phyloP scores from a whole-genome alignment of 192 early-diverging fungal species.

The Umbelopsis sp. region DNA sequence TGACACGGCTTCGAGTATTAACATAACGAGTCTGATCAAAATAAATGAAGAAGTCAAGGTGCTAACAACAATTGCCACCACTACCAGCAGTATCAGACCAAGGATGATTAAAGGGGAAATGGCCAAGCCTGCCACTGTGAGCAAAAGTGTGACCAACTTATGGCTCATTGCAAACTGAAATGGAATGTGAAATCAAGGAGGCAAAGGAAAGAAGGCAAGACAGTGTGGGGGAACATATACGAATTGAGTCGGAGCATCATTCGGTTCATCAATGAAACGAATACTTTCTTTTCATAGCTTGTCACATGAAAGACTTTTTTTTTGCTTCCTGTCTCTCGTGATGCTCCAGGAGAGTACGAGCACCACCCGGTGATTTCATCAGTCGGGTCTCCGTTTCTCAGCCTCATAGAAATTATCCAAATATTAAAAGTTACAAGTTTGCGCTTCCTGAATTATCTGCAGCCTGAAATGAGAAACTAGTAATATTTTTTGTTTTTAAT shows the following conservation, averaged over 20 bases:
- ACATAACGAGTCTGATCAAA: not conserved
- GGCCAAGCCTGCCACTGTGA: not conserved
- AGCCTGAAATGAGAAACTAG: too few relatives aligned
- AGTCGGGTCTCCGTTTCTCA: too few relatives aligned
- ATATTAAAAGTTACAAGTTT: too few relatives aligned
- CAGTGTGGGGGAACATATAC: not conserved
- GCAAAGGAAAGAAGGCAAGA: not conserved
- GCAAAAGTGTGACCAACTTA: not conserved
- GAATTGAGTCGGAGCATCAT: not conserved
- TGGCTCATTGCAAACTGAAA: not conserved
- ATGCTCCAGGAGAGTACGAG: too few relatives aligned
- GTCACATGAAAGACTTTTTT: not conserved
- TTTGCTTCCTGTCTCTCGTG: too few relatives aligned
- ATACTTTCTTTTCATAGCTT: not conserved
- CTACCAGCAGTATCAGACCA: not conserved
- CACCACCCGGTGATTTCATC: too few relatives aligned
- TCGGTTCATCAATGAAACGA: not conserved
- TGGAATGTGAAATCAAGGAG: not conserved
- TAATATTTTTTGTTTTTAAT: too few relatives aligned
- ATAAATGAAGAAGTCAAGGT: constrained; percentile 14
- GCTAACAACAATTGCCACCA: not conserved
- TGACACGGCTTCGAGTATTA: not conserved
- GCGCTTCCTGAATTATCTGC: too few relatives aligned
- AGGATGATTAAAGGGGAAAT: not conserved
- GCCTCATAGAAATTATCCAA: too few relatives aligned